A percentile compares a stretch with the other conserved stretches of the same genome.
These are phyloP conservation scores for Ceratobasidium sp. DNA, from an alignment of 1,284 basidiomycete species.

Conservation along the genomic window DNA sequence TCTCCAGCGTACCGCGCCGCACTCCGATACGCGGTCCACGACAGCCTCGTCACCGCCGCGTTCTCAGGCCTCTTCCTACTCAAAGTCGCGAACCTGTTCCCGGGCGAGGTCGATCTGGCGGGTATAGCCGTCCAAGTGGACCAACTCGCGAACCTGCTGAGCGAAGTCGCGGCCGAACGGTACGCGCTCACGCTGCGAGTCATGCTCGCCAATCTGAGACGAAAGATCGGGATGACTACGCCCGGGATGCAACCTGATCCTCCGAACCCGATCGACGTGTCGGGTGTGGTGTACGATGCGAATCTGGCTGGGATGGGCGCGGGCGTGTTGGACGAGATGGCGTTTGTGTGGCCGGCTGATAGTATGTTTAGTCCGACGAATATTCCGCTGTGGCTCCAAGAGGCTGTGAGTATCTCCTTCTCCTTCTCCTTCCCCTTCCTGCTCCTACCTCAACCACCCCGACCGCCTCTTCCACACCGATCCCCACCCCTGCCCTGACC, in stretches of 20 bases:
- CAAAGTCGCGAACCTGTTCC: slow-evolving; percentile 92
- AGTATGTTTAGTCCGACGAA: slow-evolving; percentile 82
- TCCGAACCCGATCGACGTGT: slow-evolving; percentile 45
- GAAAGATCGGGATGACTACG: slow-evolving; percentile 81
- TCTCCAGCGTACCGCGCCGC: slow-evolving; percentile 84
- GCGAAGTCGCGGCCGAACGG: slow-evolving; percentile 90
- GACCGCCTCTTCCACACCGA: too few relatives aligned
- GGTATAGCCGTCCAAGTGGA: slow-evolving; percentile 85
- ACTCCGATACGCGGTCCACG: slow-evolving; percentile 90
- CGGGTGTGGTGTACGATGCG: slow-evolving; percentile 50
- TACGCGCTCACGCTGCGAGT: slow-evolving; percentile 91
- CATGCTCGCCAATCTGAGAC: slow-evolving; percentile 89
- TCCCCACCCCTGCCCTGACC: too few relatives aligned
- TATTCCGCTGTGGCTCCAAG: slow-evolving; percentile 85
- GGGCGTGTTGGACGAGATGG: slow-evolving; percentile 79
- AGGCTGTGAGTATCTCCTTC: slow-evolving; percentile 65
- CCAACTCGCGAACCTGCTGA: slow-evolving; percentile 83
- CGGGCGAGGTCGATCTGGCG: slow-evolving; percentile 80
- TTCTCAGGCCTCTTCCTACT: slow-evolving; percentile 94
- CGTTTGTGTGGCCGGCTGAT: slow-evolving; percentile 81
- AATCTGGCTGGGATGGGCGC: slow-evolving; percentile 51
- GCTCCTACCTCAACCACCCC: too few relatives aligned
- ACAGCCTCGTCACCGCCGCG: slow-evolving; percentile 90
- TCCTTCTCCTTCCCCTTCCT: too few relatives aligned
- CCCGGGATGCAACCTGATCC: slow-evolving; percentile 62